Evolutionary conservation across 2,329 filamentous ascomycete genomes (phyloP).

Genomic region (Apiospora arundinis): DNA sequence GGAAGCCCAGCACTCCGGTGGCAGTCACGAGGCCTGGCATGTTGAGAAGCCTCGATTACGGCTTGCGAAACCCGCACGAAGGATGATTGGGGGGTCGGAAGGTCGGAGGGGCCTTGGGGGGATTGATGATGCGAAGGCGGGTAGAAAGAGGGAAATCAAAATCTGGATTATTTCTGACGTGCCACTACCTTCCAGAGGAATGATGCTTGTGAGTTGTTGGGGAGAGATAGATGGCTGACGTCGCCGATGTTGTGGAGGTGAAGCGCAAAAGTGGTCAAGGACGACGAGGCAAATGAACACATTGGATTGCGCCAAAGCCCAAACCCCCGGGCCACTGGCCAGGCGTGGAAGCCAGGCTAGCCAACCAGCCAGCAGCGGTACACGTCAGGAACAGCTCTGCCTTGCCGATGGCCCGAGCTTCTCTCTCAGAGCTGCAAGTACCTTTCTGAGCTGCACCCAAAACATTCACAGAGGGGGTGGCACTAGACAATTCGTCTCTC

Average conservation of each 20-base stretch:
- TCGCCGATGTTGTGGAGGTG: constrained; percentile 15
- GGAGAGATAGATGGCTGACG: constrained; percentile 15
- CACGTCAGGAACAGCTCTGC: constrained; percentile 24
- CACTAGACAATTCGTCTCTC: not conserved
- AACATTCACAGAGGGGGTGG: not conserved
- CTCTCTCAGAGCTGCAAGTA: not conserved
- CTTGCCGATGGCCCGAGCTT: constrained; percentile 21
- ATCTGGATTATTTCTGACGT: not conserved
- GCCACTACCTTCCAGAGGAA: constrained; percentile 18
- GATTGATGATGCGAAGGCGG: not conserved
- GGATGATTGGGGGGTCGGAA: not conserved
- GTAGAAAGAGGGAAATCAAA: not conserved
- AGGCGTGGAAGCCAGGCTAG: not conserved
- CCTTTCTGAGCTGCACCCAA: not conserved
- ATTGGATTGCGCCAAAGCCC: constrained; percentile 8
- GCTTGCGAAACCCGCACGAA: constrained; percentile 6
- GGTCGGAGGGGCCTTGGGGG: not conserved
- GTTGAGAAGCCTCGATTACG: constrained; percentile 33
- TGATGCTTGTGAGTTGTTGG: not conserved
- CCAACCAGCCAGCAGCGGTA: constrained; percentile 8
- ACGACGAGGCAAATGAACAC: constrained; percentile 17
- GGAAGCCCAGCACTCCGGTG: constrained; percentile 91
- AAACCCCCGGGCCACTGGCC: not conserved
- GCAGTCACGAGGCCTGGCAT: constrained; percentile 97
- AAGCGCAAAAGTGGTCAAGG: constrained; percentile 9